Evolutionary conservation across 1,139 yeast genomes (phyloP), one percentile per base, ranked within the genome.

Genomic region (Hanseniaspora uvarum): DNA sequence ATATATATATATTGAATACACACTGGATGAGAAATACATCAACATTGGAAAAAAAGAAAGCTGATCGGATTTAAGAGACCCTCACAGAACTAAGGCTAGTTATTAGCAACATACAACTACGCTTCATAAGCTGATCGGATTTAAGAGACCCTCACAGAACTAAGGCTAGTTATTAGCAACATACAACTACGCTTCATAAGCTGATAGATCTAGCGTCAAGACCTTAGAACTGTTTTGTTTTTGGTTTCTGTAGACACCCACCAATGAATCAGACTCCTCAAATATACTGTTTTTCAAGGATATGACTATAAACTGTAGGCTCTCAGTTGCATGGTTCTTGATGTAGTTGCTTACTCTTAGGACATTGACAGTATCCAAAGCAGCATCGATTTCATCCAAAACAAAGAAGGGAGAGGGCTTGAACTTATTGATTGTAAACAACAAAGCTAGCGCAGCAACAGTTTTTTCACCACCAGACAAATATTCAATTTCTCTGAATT

Each of bases 391-490:
- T 69, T 92, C 99, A 67, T 92, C 99, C 50, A 92, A 72, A 0
- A 92, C 95, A 65, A 92, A 92, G 66, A 92, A 92, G 24, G 99
- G 98, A 0, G 96, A 83, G 1, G 97, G 97, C 55, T 83, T 94
- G 69, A 72, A 86, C 0, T 94, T 83, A 66, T 92, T 96, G 52
- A 89, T 80, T 1, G 98, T 94, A 72, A 92, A 92, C 49, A 92
- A 68, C 58, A 92, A 72, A 0, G 97, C 96, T 59, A 92, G 73
- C 0, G 98, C 98, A 1, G 98, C 98, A 69, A 92, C 84, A 1
- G 97, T 86, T 66, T 89, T 88, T 65, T 92, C 98, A 51, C 99
- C 99, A 52, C 98, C 99, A 0, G 96, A 87, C 14, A 92, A 73
- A 57, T 86, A 78, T 56, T 87, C 95, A 88, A 92, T 89, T 60